Evolutionary conservation across 2,329 filamentous ascomycete species (phyloP).

Genomic region (Fusarium falciforme): DNA sequence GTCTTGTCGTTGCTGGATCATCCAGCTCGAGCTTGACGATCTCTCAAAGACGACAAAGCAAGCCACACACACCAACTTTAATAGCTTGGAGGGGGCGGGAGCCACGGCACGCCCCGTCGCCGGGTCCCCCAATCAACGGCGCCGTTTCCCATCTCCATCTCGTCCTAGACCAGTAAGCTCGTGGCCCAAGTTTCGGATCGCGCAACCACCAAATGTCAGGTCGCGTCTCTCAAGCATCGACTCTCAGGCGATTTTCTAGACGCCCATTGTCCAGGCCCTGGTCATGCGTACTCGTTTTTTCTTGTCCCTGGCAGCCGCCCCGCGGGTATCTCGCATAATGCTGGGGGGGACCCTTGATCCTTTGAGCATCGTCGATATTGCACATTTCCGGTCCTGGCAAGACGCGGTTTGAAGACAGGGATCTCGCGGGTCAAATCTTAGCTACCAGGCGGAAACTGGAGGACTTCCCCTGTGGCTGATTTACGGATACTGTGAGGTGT

Average conservation of each 20-base stretch:
- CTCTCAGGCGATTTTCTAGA: neutral
- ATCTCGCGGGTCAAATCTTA: neutral
- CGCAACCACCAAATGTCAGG: neutral
- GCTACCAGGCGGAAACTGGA: neutral
- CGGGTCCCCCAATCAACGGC: slow-evolving; percentile 28
- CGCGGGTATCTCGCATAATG: neutral
- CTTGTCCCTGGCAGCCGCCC: neutral
- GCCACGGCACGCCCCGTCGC: slow-evolving; percentile 39
- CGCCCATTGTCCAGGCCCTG: neutral
- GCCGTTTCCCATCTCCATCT: slow-evolving; percentile 1
- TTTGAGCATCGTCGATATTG: slow-evolving; percentile 5
- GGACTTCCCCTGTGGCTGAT: neutral
- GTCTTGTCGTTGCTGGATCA: neutral
- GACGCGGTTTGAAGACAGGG: neutral
- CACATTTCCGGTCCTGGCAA: neutral
- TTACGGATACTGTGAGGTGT: neutral
- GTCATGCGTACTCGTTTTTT: neutral
- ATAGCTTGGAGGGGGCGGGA: slow-evolving; percentile 38
- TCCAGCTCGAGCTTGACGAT: neutral
- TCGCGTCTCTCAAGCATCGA: neutral
- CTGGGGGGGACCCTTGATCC: neutral
- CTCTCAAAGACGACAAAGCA: neutral
- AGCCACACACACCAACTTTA: slow-evolving; percentile 21
- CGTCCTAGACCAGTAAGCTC: slow-evolving; percentile 12
- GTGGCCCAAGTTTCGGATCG: neutral